A percentile compares a stretch with the other conserved stretches of the same genome.
Evolutionary conservation across 805 yeast genomes (phyloP).

Genomic region (Myxozyma monticola): DNA sequence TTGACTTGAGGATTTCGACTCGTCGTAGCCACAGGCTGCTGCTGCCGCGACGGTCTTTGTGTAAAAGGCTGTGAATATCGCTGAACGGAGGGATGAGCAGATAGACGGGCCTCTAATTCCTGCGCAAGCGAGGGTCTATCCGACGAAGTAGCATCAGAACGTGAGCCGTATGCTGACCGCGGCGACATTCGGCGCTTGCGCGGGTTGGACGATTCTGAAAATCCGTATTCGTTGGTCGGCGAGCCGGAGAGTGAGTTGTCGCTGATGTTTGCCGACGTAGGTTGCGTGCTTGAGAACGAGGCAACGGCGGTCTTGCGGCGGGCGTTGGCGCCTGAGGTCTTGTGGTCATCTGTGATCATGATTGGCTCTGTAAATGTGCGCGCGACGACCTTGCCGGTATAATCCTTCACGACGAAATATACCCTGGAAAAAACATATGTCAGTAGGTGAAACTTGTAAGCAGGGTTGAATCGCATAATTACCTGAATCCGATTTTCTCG

Average conservation of each 20-base stretch:
- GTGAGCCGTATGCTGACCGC: neutral
- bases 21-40: constrained; percentile 2
- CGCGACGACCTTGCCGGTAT: constrained; percentile 64
- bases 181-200: constrained; percentile 25
- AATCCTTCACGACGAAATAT: constrained; percentile 56
- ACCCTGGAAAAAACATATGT: constrained; percentile 27
- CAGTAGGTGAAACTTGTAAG: neutral
- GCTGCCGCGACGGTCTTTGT: constrained; percentile 1
- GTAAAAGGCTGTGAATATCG: neutral
- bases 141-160: neutral
- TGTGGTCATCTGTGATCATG: constrained; percentile 94
- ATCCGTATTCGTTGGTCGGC: constrained; percentile 23
- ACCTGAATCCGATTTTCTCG: constrained; percentile 79
- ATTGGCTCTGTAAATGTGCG: constrained; percentile 70
- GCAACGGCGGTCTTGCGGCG: constrained; percentile 15
- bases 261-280: constrained; percentile 17
- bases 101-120: neutral
- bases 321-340: constrained; percentile 42
- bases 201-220: constrained; percentile 19
- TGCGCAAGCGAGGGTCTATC: neutral
- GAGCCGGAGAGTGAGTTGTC: constrained; percentile 23
- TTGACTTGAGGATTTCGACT: neutral
- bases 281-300: constrained; percentile 1
- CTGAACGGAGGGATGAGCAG: neutral
- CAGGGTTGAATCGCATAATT: constrained; percentile 35